phyloP scores from a whole-genome alignment of 1,284 basidiomycete species.

The Pseudozyma pruni region DNA sequence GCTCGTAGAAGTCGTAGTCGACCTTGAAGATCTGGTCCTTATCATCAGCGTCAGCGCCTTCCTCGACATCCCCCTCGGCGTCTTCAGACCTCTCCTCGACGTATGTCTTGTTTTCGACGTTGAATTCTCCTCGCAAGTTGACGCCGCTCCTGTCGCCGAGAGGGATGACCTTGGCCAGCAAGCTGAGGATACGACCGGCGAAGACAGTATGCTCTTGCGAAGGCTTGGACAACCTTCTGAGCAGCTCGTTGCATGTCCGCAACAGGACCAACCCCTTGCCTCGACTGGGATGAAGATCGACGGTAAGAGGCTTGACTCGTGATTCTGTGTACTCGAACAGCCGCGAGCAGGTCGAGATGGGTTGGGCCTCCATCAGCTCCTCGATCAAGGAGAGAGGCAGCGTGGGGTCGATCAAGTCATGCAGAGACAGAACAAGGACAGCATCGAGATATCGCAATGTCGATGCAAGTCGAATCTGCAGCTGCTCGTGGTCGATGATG shows the following conservation, averaged over 20 bases:
- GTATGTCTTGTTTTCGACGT: conserved; percentile 73
- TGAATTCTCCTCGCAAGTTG: conserved; percentile 81
- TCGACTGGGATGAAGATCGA: conserved; percentile 78
- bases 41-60: conserved; percentile 25
- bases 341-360: conserved; percentile 49
- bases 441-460: conserved; percentile 49
- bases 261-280: conserved; percentile 86
- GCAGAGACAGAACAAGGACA: conserved; percentile 40
- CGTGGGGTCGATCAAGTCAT: conserved; percentile 45
- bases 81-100: conserved; percentile 41
- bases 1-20: conserved; percentile 50
- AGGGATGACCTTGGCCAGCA: conserved; percentile 84
- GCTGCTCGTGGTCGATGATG: neutral
- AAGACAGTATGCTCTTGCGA: conserved; percentile 81
- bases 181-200: conserved; percentile 85
- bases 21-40: conserved; percentile 46
- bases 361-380: conserved; percentile 53
- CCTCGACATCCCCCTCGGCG: conserved; percentile 11
- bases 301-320: conserved; percentile 50
- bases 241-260: conserved; percentile 84
- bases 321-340: conserved; percentile 56
- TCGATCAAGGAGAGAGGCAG: conserved; percentile 52
- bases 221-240: conserved; percentile 83
- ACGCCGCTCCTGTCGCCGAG: conserved; percentile 88
- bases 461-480: conserved; percentile 6